These are phyloP conservation scores for Salvia splendens DNA, from an alignment of 257 asterid genomes.

Conservation along the genomic window DNA sequence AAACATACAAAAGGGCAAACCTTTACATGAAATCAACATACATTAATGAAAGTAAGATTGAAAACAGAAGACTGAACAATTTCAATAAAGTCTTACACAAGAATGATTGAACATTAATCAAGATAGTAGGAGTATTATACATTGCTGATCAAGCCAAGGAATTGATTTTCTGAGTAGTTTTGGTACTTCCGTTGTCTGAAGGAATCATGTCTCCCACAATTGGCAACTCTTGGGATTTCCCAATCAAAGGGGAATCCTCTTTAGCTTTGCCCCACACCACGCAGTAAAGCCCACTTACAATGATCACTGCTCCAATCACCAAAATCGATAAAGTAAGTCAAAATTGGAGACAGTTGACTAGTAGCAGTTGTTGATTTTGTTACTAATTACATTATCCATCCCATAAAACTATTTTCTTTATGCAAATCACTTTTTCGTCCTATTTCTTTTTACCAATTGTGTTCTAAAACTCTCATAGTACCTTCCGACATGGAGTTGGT, in stretches of 20 bases:
- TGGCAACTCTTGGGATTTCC: constrained; percentile 45
- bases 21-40: not conserved
- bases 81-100: not conserved
- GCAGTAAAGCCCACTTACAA: constrained; percentile 72
- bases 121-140: too few relatives aligned
- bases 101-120: too few relatives aligned
- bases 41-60: not conserved
- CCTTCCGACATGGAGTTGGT: constrained; percentile 92
- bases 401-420: too few relatives aligned
- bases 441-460: too few relatives aligned
- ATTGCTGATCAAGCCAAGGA: constrained; percentile 26
- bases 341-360: too few relatives aligned
- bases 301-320: constrained; percentile 69
- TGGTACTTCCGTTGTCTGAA: constrained; percentile 23
- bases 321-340: not conserved
- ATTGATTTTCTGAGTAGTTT: constrained; percentile 14
- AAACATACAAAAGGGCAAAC: not conserved
- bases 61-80: not conserved
- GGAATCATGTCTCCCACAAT: constrained; percentile 25
- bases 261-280: constrained; percentile 95
- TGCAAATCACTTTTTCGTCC: too few relatives aligned
- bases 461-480: constrained; percentile 29
- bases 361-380: too few relatives aligned
- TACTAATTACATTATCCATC: too few relatives aligned
- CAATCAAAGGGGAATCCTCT: constrained; percentile 41